phyloP scores from a whole-genome alignment of 2,329 filamentous ascomycete genomes.

The Lasiodiplodia sp. region DNA sequence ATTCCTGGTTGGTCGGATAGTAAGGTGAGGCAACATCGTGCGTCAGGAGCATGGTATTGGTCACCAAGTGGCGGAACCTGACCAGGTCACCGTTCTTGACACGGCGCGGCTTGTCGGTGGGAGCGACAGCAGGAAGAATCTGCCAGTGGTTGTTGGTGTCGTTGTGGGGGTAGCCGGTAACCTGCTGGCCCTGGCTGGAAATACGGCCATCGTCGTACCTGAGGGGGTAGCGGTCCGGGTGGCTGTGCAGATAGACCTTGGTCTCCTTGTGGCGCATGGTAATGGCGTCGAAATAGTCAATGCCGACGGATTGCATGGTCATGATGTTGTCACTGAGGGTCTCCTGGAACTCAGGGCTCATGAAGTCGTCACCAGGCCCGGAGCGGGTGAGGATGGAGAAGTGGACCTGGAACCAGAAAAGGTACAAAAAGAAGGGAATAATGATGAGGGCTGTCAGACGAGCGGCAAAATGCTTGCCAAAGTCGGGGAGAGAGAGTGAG shows the following conservation, averaged over 20 bases:
- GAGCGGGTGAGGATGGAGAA: slow-evolving; percentile 88
- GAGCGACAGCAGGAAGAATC: slow-evolving; percentile 71
- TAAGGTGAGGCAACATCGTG: slow-evolving; percentile 97
- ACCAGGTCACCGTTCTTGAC: slow-evolving; percentile 87
- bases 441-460: slow-evolving; percentile 86
- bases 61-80: slow-evolving; percentile 84
- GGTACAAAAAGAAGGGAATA: slow-evolving; percentile 94
- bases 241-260: slow-evolving; percentile 94
- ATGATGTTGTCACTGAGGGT: slow-evolving; percentile 94
- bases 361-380: slow-evolving; percentile 96
- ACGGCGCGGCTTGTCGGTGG: slow-evolving; percentile 64
- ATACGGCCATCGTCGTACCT: slow-evolving; percentile 97
- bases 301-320: slow-evolving; percentile 82
- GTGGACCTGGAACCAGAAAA: slow-evolving; percentile 99
- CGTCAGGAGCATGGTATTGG: slow-evolving; percentile 84
- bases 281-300: slow-evolving; percentile 90
- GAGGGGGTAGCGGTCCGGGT: slow-evolving; percentile 85
- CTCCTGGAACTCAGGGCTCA: slow-evolving; percentile 98
- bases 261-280: slow-evolving; percentile 96
- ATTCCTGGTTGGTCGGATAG: slow-evolving; percentile 98
- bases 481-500: slow-evolving; percentile 78
- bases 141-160: slow-evolving; percentile 99
- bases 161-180: slow-evolving; percentile 97
- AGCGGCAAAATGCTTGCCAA: slow-evolving; percentile 88
- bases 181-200: slow-evolving; percentile 95